Percentiles rank a stretch among this genome's conserved stretches.
Evolutionary conservation across 768 basidiomycete genomes (phyloP).

Genomic region (Phlegmacium glaucopus): DNA sequence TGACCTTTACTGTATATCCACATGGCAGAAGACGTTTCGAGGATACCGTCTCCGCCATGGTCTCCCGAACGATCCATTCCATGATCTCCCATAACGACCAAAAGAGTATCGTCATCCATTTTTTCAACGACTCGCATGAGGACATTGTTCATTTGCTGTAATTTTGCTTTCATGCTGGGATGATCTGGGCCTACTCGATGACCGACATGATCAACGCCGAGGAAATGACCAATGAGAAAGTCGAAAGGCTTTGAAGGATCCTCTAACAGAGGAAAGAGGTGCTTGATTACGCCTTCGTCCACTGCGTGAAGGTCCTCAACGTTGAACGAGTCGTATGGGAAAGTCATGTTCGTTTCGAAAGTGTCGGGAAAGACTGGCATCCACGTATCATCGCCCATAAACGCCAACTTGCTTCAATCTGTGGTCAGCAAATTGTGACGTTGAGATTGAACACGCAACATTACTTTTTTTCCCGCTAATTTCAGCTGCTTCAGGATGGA

Average conservation of each 20-base stretch:
- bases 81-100: conserved; percentile 93
- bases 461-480: conserved; percentile 56
- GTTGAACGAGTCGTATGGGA: conserved; percentile 95
- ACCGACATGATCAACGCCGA: conserved; percentile 96
- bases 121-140: conserved; percentile 66
- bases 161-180: conserved; percentile 79
- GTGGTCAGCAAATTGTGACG: conserved; percentile 1
- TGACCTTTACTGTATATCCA: conserved; percentile 91
- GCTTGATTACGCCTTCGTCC: conserved; percentile 82
- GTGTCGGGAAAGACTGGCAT: conserved; percentile 78
- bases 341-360: conserved; percentile 70
- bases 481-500: conserved; percentile 76
- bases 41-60: conserved; percentile 86
- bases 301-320: conserved; percentile 98
- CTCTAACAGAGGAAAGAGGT: conserved; percentile 78
- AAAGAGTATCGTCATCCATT: conserved; percentile 83
- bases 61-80: conserved; percentile 96
- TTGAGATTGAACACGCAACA: conserved; percentile 2
- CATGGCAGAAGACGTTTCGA: conserved; percentile 81
- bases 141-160: conserved; percentile 85
- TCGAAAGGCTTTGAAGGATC: conserved; percentile 62
- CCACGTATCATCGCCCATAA: conserved; percentile 99
- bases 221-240: conserved; percentile 86
- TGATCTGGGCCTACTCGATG: conserved; percentile 92
- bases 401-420: conserved; percentile 54